Base-by-base conservation (phyloP, 306 rosid genomes). In the Glycine tomentella region DNA sequence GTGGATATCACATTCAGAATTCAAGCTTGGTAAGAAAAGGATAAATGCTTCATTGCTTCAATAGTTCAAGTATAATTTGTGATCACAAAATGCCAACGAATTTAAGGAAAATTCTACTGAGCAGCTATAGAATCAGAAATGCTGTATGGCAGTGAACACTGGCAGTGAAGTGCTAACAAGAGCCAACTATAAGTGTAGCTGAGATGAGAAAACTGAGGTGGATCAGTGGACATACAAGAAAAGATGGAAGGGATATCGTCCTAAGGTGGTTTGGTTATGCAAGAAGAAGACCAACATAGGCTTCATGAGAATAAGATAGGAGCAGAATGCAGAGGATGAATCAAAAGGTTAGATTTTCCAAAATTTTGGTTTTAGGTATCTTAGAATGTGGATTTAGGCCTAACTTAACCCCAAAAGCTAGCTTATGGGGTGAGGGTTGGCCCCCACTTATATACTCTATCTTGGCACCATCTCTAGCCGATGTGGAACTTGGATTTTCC, bases 131-230 rank as follows among this genome's bases (percentile, higher is more conserved):
- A 11, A 34, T 53, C 38, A 62, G 49, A 62, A 33, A 76, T 62
- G 12, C 3, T 31, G n/a, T n/a, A 0, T 14, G 44, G 69, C 3
- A 58, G 71, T 64, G 40, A 75, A 49, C 0, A 20, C 11, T 3
- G 59, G 2, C 49, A 59, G 16, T 58, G 79, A 58, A 75, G 79
- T 44, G 16, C 45, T 57, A 58, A 58, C 45, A 63, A 64, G 52
- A 64, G 73, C 48, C 34, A 63, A 50, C 49, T 49, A 34, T 42
- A 68, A 56, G 25, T 69, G 51, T 62, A 79, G 61, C 50, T 44
- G 57, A 67, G 69, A n/a, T 69, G 49, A 56, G 63, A 75, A n/a
- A 68, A 46, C n/a, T n/a, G 33, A 13, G 57, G 57, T 44, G 44
- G 58, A 56, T 57, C 10, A 33, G 3, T 31, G 9, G 52, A 57